Conservation (phyloP, 1,284 basidiomycete species). For the Wolfiporia cocos region DNA sequence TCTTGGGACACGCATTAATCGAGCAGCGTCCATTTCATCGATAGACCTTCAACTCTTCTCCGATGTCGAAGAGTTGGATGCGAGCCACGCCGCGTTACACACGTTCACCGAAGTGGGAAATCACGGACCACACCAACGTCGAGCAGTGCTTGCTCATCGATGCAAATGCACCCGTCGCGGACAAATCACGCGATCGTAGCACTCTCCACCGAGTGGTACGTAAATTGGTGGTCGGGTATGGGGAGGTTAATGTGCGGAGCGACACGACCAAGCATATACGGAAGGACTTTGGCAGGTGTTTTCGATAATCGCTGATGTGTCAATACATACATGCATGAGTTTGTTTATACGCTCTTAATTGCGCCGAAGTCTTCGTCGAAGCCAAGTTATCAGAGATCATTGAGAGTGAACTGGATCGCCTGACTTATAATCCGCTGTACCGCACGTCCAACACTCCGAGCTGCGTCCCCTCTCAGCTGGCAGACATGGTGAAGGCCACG, state of each 20-base stretch:
- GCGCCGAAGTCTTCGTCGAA: not conserved
- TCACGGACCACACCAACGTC: conserved; percentile 51
- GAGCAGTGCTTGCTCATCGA: conserved; percentile 77
- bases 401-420: conserved; percentile 68
- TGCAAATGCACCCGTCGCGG: conserved; percentile 57
- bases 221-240: conserved; percentile 56
- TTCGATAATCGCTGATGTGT: conserved; percentile 57
- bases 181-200: conserved; percentile 53
- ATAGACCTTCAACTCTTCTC: no score
- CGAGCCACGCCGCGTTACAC: no score
- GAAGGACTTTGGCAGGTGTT: conserved; percentile 63
- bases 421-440: conserved; percentile 61
- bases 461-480: conserved; percentile 55
- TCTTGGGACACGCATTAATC: no score
- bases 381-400: conserved; percentile 34
- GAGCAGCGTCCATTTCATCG: no score
- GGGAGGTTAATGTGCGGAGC: conserved; percentile 69
- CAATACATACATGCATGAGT: conserved; percentile 18
- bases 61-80: no score
- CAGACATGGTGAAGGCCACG: conserved; percentile 43
- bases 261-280: conserved; percentile 67
- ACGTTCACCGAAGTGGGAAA: no score
- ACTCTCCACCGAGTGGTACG: conserved; percentile 58
- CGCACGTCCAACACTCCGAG: conserved; percentile 58
- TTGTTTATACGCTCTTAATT: conserved; percentile 30